Evolutionary conservation across 108 stramenopile genomes (phyloP), one percentile per base, ranked within the genome.

Genomic region (Licmophora abbreviata): DNA sequence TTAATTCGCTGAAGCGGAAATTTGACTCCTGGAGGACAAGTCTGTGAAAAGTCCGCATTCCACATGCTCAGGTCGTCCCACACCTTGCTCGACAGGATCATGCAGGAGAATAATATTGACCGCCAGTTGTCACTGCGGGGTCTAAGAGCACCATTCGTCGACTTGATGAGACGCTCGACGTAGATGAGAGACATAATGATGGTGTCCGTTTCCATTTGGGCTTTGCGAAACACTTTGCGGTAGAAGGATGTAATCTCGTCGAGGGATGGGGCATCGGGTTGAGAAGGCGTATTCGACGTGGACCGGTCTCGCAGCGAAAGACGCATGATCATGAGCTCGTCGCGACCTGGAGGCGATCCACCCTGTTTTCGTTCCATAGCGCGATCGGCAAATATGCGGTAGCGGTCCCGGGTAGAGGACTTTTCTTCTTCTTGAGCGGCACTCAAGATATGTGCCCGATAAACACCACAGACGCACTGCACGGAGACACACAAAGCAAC

Each of bases 1-100:
- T 98, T 98, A 50, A 95, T 92, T 9, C 95, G 83, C 30, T 74
- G 42, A 20, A 98, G 58, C 15, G 77, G 67, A 42, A 95, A 98
- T 4, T 70, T 72, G 24, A 42, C 57, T 38, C 81, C 75, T 14
- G 58, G 51, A 28, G 85, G 85, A 44, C 79, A 82, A 1, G 93
- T 73, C 48, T 80, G 73, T 29, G 68, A 68, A 49, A 96, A 96
- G 68, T 96, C 95, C 18, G 66, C 69, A 66, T 96, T 96, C 93
- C 93, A 95, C 97, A 98, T 98, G 62, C 69, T 73, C 41, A 96
- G 56, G 58, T 98, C 97, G 48, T 98, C 97, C 94, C 97, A 98
- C 1, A 98, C 97, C 59, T 98, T 98, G 44, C 78, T 81, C 0
- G 92, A 64, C 36, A 98, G 64, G 22, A 98, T 82, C 92, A 98